phyloP scores from a whole-genome alignment of 768 basidiomycete species.

The Serendipita indica region DNA sequence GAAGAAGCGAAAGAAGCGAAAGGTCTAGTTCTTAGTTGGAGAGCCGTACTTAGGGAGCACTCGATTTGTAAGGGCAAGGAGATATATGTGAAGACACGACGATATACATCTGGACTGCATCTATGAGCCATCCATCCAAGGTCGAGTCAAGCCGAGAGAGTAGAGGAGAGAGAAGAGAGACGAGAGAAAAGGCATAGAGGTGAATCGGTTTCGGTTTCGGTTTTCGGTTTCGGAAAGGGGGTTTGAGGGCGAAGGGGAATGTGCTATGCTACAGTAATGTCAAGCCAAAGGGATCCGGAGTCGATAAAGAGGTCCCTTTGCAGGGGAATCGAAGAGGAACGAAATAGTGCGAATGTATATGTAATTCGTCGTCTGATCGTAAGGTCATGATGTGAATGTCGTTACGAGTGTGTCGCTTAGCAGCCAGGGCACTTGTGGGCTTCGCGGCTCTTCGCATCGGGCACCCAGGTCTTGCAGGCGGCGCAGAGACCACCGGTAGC shows the following conservation, averaged over 20 bases:
- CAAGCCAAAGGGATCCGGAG: neutral
- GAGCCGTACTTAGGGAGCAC: no score
- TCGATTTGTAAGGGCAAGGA: no score
- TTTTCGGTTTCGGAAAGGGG: neutral
- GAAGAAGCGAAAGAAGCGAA: neutral
- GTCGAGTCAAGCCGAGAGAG: neutral
- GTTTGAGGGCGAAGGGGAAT: neutral
- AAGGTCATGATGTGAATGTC: neutral
- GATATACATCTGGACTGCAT: no score
- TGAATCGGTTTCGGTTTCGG: neutral
- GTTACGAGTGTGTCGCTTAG: neutral
- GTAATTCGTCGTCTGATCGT: neutral
- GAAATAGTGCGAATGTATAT: neutral
- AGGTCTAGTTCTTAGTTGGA: no score
- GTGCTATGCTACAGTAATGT: neutral
- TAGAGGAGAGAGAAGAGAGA: neutral
- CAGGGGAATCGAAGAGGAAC: neutral
- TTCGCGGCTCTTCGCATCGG: conserved; percentile 5
- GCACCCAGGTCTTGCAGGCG: neutral
- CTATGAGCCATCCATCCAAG: neutral
- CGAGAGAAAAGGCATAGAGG: neutral
- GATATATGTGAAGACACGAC: no score
- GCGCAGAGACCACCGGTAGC: conserved; percentile 1
- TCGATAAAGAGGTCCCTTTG: neutral
- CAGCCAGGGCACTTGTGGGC: conserved; percentile 3